Percentiles rank a stretch among this genome's conserved stretches.
Conservation (phyloP, 2,329 filamentous ascomycete species). For the Hypocreales sp. region DNA sequence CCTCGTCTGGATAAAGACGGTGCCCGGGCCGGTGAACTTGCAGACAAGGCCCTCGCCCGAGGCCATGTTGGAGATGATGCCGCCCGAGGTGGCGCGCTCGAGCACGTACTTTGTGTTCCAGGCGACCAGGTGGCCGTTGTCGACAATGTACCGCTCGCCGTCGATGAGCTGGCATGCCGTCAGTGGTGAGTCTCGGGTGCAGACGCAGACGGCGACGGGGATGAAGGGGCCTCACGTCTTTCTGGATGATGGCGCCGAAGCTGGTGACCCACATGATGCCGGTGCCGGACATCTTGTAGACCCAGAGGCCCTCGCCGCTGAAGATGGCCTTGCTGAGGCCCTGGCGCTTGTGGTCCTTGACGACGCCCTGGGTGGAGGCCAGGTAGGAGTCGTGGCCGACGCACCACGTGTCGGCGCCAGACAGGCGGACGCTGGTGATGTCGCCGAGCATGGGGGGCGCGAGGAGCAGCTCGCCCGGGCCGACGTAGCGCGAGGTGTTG, state of each 20-base stretch:
- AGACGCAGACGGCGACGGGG: too few relatives aligned
- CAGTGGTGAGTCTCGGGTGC: too few relatives aligned
- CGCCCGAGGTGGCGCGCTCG: constrained; percentile 78
- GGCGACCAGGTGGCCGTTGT: constrained; percentile 85
- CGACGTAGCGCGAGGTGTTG: constrained; percentile 64
- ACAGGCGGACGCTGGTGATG: constrained; percentile 63
- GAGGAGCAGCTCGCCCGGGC: constrained; percentile 78
- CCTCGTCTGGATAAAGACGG: constrained; percentile 82
- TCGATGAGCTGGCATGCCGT: constrained; percentile 36
- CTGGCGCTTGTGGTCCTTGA: constrained; percentile 80
- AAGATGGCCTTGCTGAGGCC: constrained; percentile 83
- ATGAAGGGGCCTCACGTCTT: constrained; percentile 85
- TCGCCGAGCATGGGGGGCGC: constrained; percentile 72
- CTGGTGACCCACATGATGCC: constrained; percentile 83
- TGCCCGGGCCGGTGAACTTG: constrained; percentile 85
- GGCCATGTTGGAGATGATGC: constrained; percentile 74
- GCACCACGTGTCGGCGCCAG: constrained; percentile 61
- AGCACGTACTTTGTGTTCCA: constrained; percentile 95
- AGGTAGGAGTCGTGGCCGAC: constrained; percentile 80
- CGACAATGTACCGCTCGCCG: constrained; percentile 79
- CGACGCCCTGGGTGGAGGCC: constrained; percentile 69
- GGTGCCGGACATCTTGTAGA: constrained; percentile 70
- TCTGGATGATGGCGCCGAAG: constrained; percentile 87
- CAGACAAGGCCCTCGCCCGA: constrained; percentile 83
- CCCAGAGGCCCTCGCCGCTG: constrained; percentile 79